Percentiles rank a stretch among this genome's conserved stretches.
These are phyloP conservation scores for Tubosaeta brunneosetosa DNA, from an alignment of 768 basidiomycete genomes.

Conservation along the genomic window DNA sequence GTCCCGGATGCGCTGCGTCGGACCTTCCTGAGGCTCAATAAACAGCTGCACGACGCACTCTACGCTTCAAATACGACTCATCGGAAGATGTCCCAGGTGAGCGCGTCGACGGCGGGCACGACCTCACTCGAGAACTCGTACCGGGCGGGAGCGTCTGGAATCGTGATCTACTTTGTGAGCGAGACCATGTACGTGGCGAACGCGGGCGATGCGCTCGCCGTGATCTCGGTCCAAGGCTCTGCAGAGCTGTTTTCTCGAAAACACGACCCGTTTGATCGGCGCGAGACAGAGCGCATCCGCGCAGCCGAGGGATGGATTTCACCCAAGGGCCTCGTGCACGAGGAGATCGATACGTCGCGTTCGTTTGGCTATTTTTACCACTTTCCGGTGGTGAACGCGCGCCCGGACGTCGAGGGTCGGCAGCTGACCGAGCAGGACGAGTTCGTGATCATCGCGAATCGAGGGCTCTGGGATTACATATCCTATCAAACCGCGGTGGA, in stretches of 20 bases:
- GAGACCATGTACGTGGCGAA: conserved; percentile 87
- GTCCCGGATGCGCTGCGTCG: conserved; percentile 77
- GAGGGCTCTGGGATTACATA: conserved; percentile 90
- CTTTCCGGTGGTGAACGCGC: conserved; percentile 84
- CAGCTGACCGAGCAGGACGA: conserved; percentile 82
- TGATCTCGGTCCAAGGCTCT: conserved; percentile 72
- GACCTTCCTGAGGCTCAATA: conserved; percentile 85
- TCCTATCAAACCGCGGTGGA: conserved; percentile 95
- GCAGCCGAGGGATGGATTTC: conserved; percentile 93
- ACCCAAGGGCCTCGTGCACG: conserved; percentile 84
- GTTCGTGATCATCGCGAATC: conserved; percentile 93
- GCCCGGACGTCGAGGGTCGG: conserved; percentile 70
- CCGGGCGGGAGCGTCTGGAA: conserved; percentile 74
- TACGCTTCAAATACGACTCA: conserved; percentile 36
- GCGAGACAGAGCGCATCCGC: conserved; percentile 84
- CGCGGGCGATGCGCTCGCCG: conserved; percentile 82
- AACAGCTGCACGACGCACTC: conserved; percentile 67
- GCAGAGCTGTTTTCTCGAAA: conserved; percentile 70
- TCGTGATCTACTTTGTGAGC: conserved; percentile 79
- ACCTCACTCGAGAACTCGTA: conserved; percentile 43
- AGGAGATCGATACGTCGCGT: conserved; percentile 86
- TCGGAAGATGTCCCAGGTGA: conserved; percentile 74
- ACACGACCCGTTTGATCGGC: conserved; percentile 87
- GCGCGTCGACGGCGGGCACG: conserved; percentile 37
- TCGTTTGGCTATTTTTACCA: conserved; percentile 92